These are phyloP conservation scores for Penicillium waksmanii DNA, from an alignment of 495 filamentous ascomycete species.

Conservation along the genomic window DNA sequence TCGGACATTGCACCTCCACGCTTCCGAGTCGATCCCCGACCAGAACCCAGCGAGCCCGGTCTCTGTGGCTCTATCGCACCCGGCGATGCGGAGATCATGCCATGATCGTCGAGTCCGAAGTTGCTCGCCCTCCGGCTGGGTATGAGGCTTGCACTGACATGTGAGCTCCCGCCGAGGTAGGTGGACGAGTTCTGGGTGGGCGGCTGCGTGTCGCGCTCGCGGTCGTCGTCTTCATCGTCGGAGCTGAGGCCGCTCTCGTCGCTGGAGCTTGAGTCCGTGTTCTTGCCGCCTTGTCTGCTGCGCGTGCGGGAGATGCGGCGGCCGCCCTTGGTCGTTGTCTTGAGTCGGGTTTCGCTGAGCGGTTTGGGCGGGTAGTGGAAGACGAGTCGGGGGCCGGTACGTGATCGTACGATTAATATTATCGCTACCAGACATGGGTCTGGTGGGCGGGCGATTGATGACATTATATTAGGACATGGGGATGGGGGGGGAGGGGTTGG, in stretches of 20 bases:
- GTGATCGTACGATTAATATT: constrained; percentile 78
- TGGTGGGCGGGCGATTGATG: constrained; percentile 53
- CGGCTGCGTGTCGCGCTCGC: constrained; percentile 22
- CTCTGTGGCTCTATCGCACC: constrained; percentile 38
- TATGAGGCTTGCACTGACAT: constrained; percentile 27
- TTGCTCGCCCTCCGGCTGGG: constrained; percentile 41
- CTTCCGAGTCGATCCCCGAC: constrained; percentile 42
- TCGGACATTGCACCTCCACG: constrained; percentile 42
- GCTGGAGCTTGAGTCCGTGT: constrained; percentile 50
- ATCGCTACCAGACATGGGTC: constrained; percentile 74
- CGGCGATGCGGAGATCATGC: constrained; percentile 31
- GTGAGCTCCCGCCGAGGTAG: constrained; percentile 17
- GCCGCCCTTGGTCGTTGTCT: constrained; percentile 36
- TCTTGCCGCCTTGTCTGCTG: constrained; percentile 33
- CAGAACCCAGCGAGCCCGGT: constrained; percentile 47
- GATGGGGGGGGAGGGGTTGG: constrained; percentile 10
- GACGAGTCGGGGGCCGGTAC: constrained; percentile 80
- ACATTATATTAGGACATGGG: constrained; percentile 38
- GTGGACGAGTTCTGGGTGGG: neutral
- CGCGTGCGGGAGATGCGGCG: constrained; percentile 41
- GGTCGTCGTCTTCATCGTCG: constrained; percentile 56
- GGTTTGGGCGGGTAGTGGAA: constrained; percentile 86
- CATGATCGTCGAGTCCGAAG: constrained; percentile 44
- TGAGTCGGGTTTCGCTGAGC: constrained; percentile 47
- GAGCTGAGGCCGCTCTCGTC: constrained; percentile 51